Percentiles rank a stretch among this genome's conserved stretches.
Evolutionary conservation across 495 filamentous ascomycete genomes (phyloP).

Genomic region (Xylaria grammica): DNA sequence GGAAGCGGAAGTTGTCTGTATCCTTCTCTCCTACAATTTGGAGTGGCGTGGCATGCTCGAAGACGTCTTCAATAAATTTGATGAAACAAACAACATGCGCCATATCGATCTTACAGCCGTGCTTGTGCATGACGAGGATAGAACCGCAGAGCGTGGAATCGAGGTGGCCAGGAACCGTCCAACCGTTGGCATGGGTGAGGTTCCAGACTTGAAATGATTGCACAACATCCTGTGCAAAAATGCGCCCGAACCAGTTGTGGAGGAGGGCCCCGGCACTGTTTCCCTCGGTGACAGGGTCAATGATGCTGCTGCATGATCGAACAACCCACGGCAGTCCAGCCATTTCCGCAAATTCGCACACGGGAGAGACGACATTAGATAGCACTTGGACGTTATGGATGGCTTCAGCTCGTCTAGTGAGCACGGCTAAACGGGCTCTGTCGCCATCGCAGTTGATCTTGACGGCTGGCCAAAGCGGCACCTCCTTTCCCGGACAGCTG

Average conservation of each 20-base stretch:
- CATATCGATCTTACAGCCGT: background rate
- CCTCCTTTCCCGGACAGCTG: background rate
- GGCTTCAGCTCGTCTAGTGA: background rate
- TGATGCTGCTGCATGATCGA: background rate
- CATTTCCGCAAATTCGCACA: background rate
- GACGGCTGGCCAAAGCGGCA: slow-evolving; percentile 13
- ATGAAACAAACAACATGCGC: background rate
- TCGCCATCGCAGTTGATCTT: slow-evolving; percentile 23
- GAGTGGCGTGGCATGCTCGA: background rate
- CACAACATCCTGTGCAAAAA: background rate
- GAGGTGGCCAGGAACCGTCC: background rate
- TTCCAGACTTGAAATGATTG: background rate
- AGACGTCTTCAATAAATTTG: background rate
- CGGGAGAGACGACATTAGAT: background rate
- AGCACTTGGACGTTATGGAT: background rate
- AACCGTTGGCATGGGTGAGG: background rate
- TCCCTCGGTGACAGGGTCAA: background rate
- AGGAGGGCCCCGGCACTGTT: background rate
- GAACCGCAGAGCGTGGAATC: background rate
- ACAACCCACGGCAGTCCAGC: slow-evolving; percentile 13
- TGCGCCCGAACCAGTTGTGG: background rate
- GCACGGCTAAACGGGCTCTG: background rate
- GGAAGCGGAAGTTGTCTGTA: background rate
- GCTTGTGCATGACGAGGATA: background rate
- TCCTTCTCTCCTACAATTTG: background rate